phyloP scores from a whole-genome alignment of 495 filamentous ascomycete genomes.

The Jackrogersella minutella region DNA sequence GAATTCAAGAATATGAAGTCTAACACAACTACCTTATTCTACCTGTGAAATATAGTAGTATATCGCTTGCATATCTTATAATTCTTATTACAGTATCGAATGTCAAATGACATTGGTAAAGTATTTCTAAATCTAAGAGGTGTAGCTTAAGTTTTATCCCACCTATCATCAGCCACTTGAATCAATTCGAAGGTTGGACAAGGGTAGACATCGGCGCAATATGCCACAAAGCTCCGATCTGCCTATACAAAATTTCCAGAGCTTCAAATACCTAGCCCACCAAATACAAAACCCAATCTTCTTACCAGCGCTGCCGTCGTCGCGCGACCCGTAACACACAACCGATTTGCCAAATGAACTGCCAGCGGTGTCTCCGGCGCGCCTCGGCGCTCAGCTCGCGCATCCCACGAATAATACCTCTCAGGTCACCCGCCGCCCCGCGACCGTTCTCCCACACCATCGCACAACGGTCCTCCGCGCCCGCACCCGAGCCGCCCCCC shows the following conservation, averaged over 20 bases:
- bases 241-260: constrained; percentile 57
- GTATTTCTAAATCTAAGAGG: too few species aligned
- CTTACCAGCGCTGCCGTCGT: too few species aligned
- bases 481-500: constrained; percentile 36
- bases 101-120: too few species aligned
- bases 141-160: background rate
- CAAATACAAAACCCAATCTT: background rate
- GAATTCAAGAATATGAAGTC: background rate
- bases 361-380: constrained; percentile 54
- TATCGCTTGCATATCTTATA: background rate
- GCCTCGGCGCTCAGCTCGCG: constrained; percentile 44
- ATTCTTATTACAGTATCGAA: too few species aligned
- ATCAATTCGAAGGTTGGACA: too few species aligned
- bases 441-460: constrained; percentile 47
- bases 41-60: background rate
- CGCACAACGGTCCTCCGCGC: constrained; percentile 39
- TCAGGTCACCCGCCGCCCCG: constrained; percentile 22
- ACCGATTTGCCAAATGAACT: constrained; percentile 52
- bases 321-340: background rate
- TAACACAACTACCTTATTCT: background rate
- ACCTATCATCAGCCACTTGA: background rate
- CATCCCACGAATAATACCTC: constrained; percentile 14
- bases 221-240: constrained; percentile 39
- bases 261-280: constrained; percentile 25
- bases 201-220: constrained; percentile 35